phyloP scores from a whole-genome alignment of 805 yeast species.

The Candida golubevii region DNA sequence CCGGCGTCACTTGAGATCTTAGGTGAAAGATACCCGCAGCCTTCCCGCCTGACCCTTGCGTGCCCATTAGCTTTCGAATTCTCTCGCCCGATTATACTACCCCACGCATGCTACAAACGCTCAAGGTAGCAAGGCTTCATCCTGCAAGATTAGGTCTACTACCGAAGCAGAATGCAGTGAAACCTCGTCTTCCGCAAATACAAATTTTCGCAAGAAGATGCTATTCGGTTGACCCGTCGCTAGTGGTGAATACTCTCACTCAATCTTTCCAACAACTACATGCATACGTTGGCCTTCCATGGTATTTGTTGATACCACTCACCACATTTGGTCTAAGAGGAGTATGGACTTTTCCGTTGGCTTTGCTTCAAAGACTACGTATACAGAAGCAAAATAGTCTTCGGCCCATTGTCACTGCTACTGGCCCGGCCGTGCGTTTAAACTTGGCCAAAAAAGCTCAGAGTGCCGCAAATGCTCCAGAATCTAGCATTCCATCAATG shows the following conservation, averaged over 20 bases:
- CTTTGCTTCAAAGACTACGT: slow-evolving; percentile 65
- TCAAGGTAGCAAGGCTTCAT: slow-evolving; percentile 1
- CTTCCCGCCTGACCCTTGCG: too few species aligned
- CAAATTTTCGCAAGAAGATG: slow-evolving; percentile 9
- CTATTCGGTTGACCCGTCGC: slow-evolving; percentile 30
- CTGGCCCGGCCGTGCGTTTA: slow-evolving; percentile 66
- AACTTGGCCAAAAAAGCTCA: slow-evolving; percentile 50
- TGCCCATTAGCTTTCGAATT: too few species aligned
- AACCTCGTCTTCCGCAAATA: background rate
- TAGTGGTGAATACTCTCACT: slow-evolving; percentile 29
- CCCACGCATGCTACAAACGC: slow-evolving; percentile 1
- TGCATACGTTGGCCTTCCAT: slow-evolving; percentile 60
- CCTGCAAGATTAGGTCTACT: background rate
- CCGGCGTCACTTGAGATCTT: too few species aligned
- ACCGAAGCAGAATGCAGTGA: background rate
- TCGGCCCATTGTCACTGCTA: slow-evolving; percentile 68
- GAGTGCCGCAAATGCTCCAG: slow-evolving; percentile 24
- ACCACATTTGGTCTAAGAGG: slow-evolving; percentile 65
- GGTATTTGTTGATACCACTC: slow-evolving; percentile 78
- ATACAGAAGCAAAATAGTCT: slow-evolving; percentile 66
- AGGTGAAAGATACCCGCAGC: too few species aligned
- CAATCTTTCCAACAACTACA: slow-evolving; percentile 47
- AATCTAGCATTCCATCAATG: slow-evolving; percentile 19
- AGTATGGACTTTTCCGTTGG: slow-evolving; percentile 70
- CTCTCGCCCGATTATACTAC: too few species aligned